These are phyloP conservation scores for Yarrowia sp. DNA, from an alignment of 805 yeast genomes.

Conservation along the genomic window DNA sequence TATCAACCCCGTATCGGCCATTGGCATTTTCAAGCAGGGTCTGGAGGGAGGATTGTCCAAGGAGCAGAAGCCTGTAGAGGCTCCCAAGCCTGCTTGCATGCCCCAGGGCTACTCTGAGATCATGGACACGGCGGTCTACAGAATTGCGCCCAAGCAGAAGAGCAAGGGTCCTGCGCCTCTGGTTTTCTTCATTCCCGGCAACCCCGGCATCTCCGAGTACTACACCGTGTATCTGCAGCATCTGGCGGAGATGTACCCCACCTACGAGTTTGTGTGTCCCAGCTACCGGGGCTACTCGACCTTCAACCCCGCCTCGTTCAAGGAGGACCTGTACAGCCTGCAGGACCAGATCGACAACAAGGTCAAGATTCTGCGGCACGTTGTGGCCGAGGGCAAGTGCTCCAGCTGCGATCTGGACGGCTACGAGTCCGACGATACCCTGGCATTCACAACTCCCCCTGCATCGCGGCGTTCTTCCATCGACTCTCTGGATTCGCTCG, in stretches of 20 bases:
- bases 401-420: not conserved
- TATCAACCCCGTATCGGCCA: conserved; percentile 17
- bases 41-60: conserved; percentile 5
- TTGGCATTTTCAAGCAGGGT: conserved; percentile 13
- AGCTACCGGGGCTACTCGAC: conserved; percentile 61
- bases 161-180: conserved; percentile 38
- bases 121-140: conserved; percentile 9
- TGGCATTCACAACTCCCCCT: not conserved
- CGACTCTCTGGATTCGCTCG: not conserved
- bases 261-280: conserved; percentile 54
- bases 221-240: conserved; percentile 54
- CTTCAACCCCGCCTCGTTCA: conserved; percentile 23
- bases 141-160: conserved; percentile 11
- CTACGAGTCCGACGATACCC: conserved; percentile 14
- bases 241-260: conserved; percentile 45
- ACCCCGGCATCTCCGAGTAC: conserved; percentile 70
- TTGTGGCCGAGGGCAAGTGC: conserved; percentile 29
- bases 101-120: conserved; percentile 21
- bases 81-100: not conserved
- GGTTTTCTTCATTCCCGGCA: conserved; percentile 67
- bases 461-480: conserved; percentile 6
- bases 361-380: conserved; percentile 47
- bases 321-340: conserved; percentile 35
- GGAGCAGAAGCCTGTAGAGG: conserved; percentile 12
- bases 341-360: conserved; percentile 62